phyloP scores from a whole-genome alignment of 192 early-diverging fungal genomes.

The Dissophora ornata region DNA sequence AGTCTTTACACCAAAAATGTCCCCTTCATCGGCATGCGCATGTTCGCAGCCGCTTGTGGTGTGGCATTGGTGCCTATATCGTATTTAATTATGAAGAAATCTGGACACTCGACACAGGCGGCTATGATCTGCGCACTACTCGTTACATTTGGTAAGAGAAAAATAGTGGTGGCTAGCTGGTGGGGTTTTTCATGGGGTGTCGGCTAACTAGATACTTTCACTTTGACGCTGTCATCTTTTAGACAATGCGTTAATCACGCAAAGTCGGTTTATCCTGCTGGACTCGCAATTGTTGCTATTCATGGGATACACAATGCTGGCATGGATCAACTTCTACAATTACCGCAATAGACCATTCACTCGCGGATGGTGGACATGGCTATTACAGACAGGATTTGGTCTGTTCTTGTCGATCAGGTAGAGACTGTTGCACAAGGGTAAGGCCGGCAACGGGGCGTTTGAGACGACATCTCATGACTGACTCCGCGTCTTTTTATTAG shows the following conservation, averaged over 20 bases:
- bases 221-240: too few species aligned
- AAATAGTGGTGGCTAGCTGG: too few species aligned
- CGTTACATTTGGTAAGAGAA: slow-evolving; percentile 77
- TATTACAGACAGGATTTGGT: slow-evolving; percentile 84
- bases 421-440: too few species aligned
- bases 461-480: too few species aligned
- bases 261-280: slow-evolving; percentile 91
- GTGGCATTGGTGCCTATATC: slow-evolving; percentile 83
- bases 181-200: too few species aligned
- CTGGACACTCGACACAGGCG: slow-evolving; percentile 81
- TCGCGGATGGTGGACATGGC: slow-evolving; percentile 89
- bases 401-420: slow-evolving; percentile 73
- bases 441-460: too few species aligned
- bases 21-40: slow-evolving; percentile 87
- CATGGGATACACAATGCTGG: slow-evolving; percentile 79
- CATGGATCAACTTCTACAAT: slow-evolving; percentile 93
- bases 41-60: slow-evolving; percentile 84
- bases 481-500: slow-evolving; percentile 39
- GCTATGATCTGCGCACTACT: slow-evolving; percentile 81
- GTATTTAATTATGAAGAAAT: slow-evolving; percentile 82
- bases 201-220: too few species aligned
- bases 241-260: slow-evolving; percentile 93
- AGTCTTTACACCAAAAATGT: slow-evolving; percentile 81
- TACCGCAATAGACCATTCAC: slow-evolving; percentile 76
- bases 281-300: slow-evolving; percentile 94